A percentile compares a stretch with the other conserved stretches of the same genome.
Conservation (phyloP, 202 grass and related monocot species). For the Setaria viridis region DNA sequence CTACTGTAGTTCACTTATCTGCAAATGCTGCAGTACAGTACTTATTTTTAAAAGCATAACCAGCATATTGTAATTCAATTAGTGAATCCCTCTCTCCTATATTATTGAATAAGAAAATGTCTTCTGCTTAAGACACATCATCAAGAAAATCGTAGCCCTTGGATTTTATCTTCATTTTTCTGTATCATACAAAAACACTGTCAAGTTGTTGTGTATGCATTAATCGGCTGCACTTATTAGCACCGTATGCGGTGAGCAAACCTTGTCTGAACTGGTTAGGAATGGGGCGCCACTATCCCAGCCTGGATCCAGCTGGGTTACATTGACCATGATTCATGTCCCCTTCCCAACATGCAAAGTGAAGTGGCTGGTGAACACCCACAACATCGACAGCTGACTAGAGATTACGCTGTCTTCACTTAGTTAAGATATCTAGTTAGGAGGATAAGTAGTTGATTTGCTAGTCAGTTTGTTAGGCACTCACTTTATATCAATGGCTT, state of each 20-base stretch:
- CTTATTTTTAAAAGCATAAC: background rate
- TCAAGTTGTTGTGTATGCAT: background rate
- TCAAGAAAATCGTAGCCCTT: background rate
- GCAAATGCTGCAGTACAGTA: background rate
- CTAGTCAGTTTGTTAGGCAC: background rate
- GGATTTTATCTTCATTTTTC: background rate
- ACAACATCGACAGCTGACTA: too few species aligned
- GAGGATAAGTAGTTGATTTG: slow-evolving; percentile 5
- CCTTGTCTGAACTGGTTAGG: too few species aligned
- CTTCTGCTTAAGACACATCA: background rate
- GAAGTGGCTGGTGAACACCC: too few species aligned
- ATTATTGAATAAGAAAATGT: background rate
- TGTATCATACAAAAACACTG: background rate
- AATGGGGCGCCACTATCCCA: too few species aligned
- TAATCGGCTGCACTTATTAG: background rate
- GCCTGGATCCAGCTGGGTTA: too few species aligned
- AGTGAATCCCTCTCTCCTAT: background rate
- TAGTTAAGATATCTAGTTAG: background rate
- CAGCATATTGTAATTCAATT: background rate
- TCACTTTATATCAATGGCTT: background rate
- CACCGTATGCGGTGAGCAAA: background rate
- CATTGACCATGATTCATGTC: too few species aligned
- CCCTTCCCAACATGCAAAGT: too few species aligned
- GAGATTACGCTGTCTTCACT: too few species aligned
- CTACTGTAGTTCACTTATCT: background rate